phyloP scores from a whole-genome alignment of 2,329 filamentous ascomycete genomes.

The Aspergillus pseudoglaucus region DNA sequence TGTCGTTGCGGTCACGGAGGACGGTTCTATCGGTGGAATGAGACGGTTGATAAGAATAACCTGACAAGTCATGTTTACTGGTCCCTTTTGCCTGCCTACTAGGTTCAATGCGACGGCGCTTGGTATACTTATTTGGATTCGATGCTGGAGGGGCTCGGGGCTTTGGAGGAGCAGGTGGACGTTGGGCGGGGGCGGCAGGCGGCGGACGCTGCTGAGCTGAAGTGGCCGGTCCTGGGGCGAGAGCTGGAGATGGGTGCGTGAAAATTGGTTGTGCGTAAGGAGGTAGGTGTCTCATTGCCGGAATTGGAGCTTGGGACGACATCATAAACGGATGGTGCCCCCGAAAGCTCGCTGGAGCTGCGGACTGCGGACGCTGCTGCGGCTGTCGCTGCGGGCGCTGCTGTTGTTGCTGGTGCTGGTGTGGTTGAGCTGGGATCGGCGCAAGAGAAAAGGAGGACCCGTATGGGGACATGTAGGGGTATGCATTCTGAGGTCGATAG shows the following conservation, averaged over 20 bases:
- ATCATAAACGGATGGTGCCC: background rate
- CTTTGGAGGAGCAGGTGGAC: no score
- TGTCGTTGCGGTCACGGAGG: constrained; percentile 26
- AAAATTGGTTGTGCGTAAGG: no score
- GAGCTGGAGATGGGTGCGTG: no score
- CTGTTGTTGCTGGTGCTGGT: background rate
- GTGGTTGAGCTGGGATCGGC: background rate
- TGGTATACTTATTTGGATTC: background rate
- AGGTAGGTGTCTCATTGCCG: no score
- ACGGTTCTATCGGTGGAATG: constrained; percentile 8
- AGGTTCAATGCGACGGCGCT: no score
- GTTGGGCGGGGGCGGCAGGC: no score
- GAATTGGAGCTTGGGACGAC: background rate
- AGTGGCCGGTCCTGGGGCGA: no score
- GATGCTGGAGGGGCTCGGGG: background rate
- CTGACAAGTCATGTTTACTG: background rate
- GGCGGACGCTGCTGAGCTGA: no score
- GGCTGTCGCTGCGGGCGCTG: background rate
- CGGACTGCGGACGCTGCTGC: background rate
- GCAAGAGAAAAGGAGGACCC: no score
- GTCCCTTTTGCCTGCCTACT: no score
- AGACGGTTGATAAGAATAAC: constrained; percentile 6
- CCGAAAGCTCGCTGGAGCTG: background rate
- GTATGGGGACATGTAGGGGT: no score
- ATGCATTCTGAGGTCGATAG: no score